These are phyloP conservation scores for Tanacetum coccineum DNA, from an alignment of 129 eudicot genomes.

Conservation along the genomic window DNA sequence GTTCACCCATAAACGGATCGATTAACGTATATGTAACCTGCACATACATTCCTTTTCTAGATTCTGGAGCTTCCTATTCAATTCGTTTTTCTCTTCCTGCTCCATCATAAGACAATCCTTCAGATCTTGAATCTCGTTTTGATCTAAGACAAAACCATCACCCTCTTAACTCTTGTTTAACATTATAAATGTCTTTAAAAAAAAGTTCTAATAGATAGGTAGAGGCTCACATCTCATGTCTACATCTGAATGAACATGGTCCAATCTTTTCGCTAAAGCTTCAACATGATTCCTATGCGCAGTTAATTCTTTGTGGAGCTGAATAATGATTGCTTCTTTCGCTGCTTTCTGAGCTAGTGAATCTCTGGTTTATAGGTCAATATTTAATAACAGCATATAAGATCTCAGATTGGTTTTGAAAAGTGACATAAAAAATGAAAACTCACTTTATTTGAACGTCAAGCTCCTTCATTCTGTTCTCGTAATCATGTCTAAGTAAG, in stretches of 20 bases:
- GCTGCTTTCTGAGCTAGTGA: slow-evolving; percentile 38
- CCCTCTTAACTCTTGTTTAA: not conserved
- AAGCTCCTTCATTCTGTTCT: slow-evolving; percentile 33
- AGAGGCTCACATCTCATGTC: slow-evolving; percentile 45
- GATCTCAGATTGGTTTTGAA: not conserved
- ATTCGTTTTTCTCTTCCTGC: slow-evolving; percentile 63
- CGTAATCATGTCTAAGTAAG: slow-evolving; percentile 41
- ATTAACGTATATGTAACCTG: not conserved
- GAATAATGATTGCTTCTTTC: slow-evolving; percentile 47
- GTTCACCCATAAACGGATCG: no score
- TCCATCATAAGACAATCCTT: slow-evolving; percentile 63
- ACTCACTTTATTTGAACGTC: slow-evolving; percentile 49
- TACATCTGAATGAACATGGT: slow-evolving; percentile 40
- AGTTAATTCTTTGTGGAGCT: slow-evolving; percentile 56
- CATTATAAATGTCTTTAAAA: not conserved
- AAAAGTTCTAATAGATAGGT: not conserved
- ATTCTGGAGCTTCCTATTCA: slow-evolving; percentile 46
- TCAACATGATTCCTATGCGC: slow-evolving; percentile 51
- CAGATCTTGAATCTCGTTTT: slow-evolving; percentile 58
- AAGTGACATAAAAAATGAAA: not conserved
- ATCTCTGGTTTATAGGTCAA: slow-evolving; percentile 29
- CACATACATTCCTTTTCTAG: slow-evolving; percentile 66
- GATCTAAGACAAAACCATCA: slow-evolving; percentile 35
- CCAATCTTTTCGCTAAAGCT: slow-evolving; percentile 45
- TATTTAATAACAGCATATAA: not conserved